Conservation (phyloP, 2,329 filamentous ascomycete genomes). For the Fusarium sp. region DNA sequence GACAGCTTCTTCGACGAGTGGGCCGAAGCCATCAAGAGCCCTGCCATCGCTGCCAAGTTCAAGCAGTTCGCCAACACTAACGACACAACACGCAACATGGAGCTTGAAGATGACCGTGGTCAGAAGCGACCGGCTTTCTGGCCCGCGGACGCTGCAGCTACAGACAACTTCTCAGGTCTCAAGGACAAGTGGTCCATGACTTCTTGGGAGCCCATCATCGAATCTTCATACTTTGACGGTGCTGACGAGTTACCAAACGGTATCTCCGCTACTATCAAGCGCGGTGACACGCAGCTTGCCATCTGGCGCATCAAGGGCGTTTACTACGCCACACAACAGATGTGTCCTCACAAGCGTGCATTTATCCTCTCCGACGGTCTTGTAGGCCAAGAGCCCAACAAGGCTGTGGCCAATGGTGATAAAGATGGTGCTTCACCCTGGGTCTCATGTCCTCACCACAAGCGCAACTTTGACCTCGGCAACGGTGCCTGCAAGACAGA, state of each 20-base stretch:
- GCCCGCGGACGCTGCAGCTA: constrained; percentile 72
- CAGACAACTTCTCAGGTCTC: constrained; percentile 76
- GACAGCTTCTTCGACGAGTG: constrained; percentile 90
- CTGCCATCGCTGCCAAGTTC: constrained; percentile 75
- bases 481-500: constrained; percentile 81
- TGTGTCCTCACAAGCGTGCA: constrained; percentile 92
- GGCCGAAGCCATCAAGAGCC: constrained; percentile 80
- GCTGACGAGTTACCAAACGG: constrained; percentile 73
- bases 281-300: constrained; percentile 88
- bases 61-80: constrained; percentile 84
- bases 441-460: constrained; percentile 89
- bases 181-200: constrained; percentile 66
- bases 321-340: constrained; percentile 89
- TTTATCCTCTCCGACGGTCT: constrained; percentile 90
- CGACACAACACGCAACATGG: constrained; percentile 75
- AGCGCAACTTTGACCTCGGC: constrained; percentile 84
- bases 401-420: constrained; percentile 38
- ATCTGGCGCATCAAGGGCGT: constrained; percentile 83
- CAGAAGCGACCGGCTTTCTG: constrained; percentile 81
- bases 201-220: constrained; percentile 83
- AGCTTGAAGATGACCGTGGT: constrained; percentile 75
- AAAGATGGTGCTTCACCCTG: constrained; percentile 62
- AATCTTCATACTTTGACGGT: constrained; percentile 72
- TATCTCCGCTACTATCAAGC: constrained; percentile 80
- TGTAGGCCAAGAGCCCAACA: constrained; percentile 70